These are phyloP conservation scores for Kewa caespitosa DNA, from an alignment of 179 eudicot genomes.

Conservation along the genomic window DNA sequence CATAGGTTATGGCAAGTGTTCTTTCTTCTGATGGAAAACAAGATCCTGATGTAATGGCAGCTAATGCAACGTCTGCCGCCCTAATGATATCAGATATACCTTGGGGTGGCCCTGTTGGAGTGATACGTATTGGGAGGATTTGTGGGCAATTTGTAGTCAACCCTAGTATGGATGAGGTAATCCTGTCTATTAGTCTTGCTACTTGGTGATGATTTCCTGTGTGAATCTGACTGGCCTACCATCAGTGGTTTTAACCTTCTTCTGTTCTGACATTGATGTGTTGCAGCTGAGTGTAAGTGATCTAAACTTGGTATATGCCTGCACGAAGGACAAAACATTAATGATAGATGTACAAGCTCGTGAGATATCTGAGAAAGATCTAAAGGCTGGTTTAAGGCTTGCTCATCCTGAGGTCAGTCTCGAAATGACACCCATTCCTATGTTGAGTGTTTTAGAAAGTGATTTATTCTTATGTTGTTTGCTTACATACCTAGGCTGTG, in stretches of 20 bases:
- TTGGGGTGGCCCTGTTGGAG: conserved; percentile 93
- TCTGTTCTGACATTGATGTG: conserved; percentile 16
- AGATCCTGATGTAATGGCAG: conserved; percentile 98
- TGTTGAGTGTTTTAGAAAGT: neutral
- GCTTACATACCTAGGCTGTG: conserved; percentile 59
- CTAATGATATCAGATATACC: conserved; percentile 96
- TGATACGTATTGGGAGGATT: conserved; percentile 88
- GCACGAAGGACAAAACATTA: conserved; percentile 91
- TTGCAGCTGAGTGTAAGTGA: conserved; percentile 86
- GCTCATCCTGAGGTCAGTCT: conserved; percentile 88
- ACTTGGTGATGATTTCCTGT: neutral
- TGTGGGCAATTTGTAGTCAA: conserved; percentile 68
- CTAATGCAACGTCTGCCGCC: conserved; percentile 96
- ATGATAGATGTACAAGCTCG: conserved; percentile 98
- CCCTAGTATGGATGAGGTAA: conserved; percentile 97
- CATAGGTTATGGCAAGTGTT: conserved; percentile 87
- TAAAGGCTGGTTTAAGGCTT: conserved; percentile 77
- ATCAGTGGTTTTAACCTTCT: neutral
- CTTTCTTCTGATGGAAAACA: conserved; percentile 97
- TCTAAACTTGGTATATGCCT: conserved; percentile 94
- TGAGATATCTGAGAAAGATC: conserved; percentile 86
- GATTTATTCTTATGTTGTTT: neutral
- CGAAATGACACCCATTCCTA: neutral
- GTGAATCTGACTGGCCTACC: neutral
- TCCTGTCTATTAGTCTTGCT: neutral